A percentile compares a stretch with the other conserved stretches of the same genome.
Conservation (phyloP, 2,329 filamentous ascomycete genomes). For the Xylaria sp. region DNA sequence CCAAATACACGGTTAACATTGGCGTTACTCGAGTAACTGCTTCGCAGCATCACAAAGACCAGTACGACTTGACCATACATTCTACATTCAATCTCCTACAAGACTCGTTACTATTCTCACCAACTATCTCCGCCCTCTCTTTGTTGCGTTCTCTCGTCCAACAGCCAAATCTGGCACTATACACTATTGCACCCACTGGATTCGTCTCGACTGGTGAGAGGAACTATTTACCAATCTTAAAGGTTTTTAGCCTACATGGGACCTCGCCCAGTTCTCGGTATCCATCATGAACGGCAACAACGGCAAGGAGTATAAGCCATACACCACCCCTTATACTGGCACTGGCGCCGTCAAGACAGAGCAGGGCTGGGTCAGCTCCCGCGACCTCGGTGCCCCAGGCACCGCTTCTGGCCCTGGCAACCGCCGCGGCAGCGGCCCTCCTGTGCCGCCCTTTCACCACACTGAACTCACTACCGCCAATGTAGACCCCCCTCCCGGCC, state of each 20-base stretch:
- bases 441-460: conserved; percentile 34
- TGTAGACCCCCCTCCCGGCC: conserved; percentile 20
- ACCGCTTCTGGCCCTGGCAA: conserved; percentile 33
- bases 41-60: neutral
- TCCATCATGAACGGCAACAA: conserved; percentile 23
- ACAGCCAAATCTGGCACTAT: neutral
- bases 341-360: conserved; percentile 40
- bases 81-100: conserved; percentile 13
- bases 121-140: neutral
- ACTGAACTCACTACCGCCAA: conserved; percentile 29
- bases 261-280: neutral
- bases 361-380: conserved; percentile 39
- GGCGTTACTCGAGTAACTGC: neutral
- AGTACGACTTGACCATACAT: neutral
- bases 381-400: conserved; percentile 37
- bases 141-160: neutral
- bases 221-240: neutral
- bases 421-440: conserved; percentile 30
- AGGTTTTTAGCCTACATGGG: conserved; percentile 9
- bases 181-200: neutral
- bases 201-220: too few relatives aligned
- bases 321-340: conserved; percentile 47
- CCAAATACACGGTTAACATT: neutral
- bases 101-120: neutral
- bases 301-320: conserved; percentile 41